Base-by-base conservation (phyloP, 768 basidiomycete species). In the Glaciozyma antarctica region DNA sequence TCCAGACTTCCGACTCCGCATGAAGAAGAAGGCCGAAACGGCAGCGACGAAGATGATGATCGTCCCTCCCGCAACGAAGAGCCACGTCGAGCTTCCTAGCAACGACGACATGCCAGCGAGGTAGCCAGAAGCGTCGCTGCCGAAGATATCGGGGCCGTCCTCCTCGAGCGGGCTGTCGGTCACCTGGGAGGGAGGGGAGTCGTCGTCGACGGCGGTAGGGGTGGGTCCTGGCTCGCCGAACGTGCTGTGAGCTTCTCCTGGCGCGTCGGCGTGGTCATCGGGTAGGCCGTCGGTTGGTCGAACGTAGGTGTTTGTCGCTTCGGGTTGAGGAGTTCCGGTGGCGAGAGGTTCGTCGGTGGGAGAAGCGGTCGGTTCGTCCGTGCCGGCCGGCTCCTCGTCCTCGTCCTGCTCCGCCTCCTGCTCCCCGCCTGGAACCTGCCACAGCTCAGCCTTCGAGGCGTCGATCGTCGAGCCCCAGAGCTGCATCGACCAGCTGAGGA, bases 401-500 rank as follows among this genome's bases (percentile, higher is more conserved):
- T 55, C 60, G 13, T 52, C 30, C 19, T 60, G 62, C 38, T 69
- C 66, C 17, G 41, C 49, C 38, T 41, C 61, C 24, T 43, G 28
- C 26, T 68, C 65, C 10, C 41, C 28, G n/a, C 45, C 16, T 5
- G 69, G 66, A 6, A 75, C 63, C 41, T 56, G 48, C 64, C 72
- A 75, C 5, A 69, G 67, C 67, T 79, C 81, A 22, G 85, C 84
- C 69, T 83, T 81, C 5, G 81, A 74, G 2, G 89, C 78, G 75
- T 98, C 90, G 58, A 88, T 81, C 30, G 85, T 80, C 41, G 88
- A 85, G 24, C 95, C 95, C 90, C 90, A 99, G 48, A 99, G 82
- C 64, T 86, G 84, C 79, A 97, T 85, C 61, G 85, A 86, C 94
- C 93, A 99, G 22, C 88, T 88, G 45, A 90, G 80, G 80, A 99